Base-by-base conservation (phyloP, 2,329 filamentous ascomycete genomes). In the Alternaria novae-zelandiae region DNA sequence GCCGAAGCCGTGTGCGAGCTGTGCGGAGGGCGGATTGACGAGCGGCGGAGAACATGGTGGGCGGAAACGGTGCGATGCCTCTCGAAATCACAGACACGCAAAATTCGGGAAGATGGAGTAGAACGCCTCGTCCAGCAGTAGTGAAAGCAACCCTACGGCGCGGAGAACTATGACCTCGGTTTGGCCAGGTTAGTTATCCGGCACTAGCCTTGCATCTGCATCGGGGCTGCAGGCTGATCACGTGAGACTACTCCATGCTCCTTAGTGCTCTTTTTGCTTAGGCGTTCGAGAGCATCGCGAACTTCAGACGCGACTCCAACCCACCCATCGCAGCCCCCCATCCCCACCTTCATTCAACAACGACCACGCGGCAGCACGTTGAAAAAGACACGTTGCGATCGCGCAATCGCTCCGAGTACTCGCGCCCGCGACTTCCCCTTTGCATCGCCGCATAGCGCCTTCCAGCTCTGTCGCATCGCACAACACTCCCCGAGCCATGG, bases 1-100 rank as follows among this genome's bases (percentile, higher is more conserved):
- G 67, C 55, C 80, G 79, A 63, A 87, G 79, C 76, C 84, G 84
- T 50, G 83, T 80, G 45, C 77, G 76, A n/a, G 77, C 77, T 54
- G 77, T 74, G 36, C 77, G 78, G 43, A 81, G 73, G 66, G 72
- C 74, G 17, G 78, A 77, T 30, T 73, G 70, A 51, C 79, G 74
- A 36, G 76, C 76, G 63, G 70, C 71, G 44, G 78, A 73, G 64
- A 80, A 78, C 79, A 81, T 81, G 69, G 41, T 54, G 64, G 57
- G 59, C n/a, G 25, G 32, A 44, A 26, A 43, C 59, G 36, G 54
- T 41, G 23, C 51, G 28, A 55, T 43, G 56, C 44, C 55, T 53
- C 54, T 64, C 8, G 51, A 9, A 32, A 4, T 13, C 4, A 54
- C 54, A 25, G 44, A 15, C 30, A 17, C 30, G 51, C 58, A 32